phyloP scores from a whole-genome alignment of 805 yeast genomes.

The Sugiyamaella floridensis region DNA sequence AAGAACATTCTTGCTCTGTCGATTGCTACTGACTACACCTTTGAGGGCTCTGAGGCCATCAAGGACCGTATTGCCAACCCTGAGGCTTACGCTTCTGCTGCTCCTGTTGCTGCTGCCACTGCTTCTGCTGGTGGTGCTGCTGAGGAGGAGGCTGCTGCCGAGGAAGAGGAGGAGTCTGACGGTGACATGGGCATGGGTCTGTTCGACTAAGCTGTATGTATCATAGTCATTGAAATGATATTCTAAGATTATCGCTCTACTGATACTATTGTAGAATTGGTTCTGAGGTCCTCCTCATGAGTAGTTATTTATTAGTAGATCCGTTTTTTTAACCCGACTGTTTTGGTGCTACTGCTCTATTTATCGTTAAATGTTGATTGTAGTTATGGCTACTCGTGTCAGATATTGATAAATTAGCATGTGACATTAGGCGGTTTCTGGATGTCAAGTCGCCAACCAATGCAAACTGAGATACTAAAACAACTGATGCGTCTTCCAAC shows the following conservation, averaged over 20 bases:
- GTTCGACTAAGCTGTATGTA: conserved; percentile 65
- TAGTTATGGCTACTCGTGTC: too few relatives aligned
- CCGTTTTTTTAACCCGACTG: too few relatives aligned
- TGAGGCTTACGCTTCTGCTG: conserved; percentile 99
- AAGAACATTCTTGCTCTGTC: conserved; percentile 97
- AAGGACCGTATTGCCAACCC: conserved; percentile 99
- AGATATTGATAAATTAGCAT: too few relatives aligned
- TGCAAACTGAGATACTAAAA: too few relatives aligned
- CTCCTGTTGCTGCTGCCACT: conserved; percentile 91
- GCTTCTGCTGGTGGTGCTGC: conserved; percentile 51
- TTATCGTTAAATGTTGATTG: too few relatives aligned
- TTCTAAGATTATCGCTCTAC: background rate
- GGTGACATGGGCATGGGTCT: conserved; percentile 89
- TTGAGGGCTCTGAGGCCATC: conserved; percentile 98
- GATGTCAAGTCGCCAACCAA: too few relatives aligned
- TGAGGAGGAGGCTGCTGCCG: conserved; percentile 68
- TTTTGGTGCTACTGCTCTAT: background rate
- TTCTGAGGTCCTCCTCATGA: too few relatives aligned
- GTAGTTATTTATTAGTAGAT: too few relatives aligned
- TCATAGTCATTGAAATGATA: background rate
- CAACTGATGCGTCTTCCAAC: too few relatives aligned
- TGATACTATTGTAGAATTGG: background rate
- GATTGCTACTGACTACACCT: conserved; percentile 97
- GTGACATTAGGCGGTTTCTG: too few relatives aligned
- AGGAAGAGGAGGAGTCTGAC: conserved; percentile 55